Evolutionary conservation across 2,329 filamentous ascomycete genomes (phyloP).

Genomic region (Penicillium sp.): DNA sequence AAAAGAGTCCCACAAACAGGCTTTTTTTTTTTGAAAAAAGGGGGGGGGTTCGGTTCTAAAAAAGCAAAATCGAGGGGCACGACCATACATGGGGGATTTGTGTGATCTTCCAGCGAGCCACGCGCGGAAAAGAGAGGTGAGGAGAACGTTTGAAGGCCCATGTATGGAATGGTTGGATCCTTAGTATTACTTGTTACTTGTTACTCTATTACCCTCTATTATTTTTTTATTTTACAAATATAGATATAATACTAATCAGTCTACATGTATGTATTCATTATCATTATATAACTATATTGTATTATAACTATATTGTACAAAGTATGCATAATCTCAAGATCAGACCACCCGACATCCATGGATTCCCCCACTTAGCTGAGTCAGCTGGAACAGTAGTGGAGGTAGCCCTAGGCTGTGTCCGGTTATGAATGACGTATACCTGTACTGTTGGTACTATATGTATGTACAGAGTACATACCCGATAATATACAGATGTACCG

Average conservation of each 20-base stretch:
- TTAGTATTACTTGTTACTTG: too few relatives aligned
- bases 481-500: too few relatives aligned
- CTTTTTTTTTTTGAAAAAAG: neutral
- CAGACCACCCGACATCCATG: neutral
- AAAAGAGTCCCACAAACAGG: neutral
- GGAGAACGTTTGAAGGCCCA: too few relatives aligned
- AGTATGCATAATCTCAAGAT: neutral
- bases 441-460: too few relatives aligned
- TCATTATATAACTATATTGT: neutral
- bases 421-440: neutral
- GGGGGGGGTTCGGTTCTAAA: neutral
- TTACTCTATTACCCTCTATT: too few relatives aligned
- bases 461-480: too few relatives aligned
- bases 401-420: neutral
- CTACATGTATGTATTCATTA: neutral
- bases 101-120: slow-evolving; percentile 2
- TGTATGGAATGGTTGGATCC: too few relatives aligned
- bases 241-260: too few relatives aligned
- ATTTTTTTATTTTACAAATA: too few relatives aligned
- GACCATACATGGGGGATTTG: neutral
- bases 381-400: neutral
- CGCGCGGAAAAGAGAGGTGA: slow-evolving; percentile 2
- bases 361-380: neutral
- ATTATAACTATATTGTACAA: neutral
- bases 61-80: neutral